phyloP scores from a whole-genome alignment of 805 yeast genomes.

The Zygoascus bituminiphila region DNA sequence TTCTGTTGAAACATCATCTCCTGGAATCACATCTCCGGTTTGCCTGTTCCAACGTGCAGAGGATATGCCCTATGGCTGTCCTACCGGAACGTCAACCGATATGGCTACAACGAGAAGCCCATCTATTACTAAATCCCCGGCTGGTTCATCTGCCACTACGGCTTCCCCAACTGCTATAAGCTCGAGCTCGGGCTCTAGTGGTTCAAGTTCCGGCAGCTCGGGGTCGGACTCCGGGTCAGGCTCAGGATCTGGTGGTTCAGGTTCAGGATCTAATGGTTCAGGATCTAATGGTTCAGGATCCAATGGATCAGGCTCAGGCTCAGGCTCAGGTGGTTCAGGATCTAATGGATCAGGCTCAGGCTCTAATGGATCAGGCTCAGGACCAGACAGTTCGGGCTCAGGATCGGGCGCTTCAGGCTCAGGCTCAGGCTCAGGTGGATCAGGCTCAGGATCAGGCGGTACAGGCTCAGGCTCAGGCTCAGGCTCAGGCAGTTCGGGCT shows the following conservation, averaged over 20 bases:
- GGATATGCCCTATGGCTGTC: too few relatives aligned
- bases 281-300: background rate
- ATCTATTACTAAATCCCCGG: too few relatives aligned
- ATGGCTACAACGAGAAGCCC: too few relatives aligned
- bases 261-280: background rate
- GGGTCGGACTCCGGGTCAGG: too few relatives aligned
- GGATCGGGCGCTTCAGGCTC: slow-evolving; percentile 1
- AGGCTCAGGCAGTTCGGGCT: slow-evolving; percentile 5
- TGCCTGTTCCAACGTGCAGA: too few relatives aligned
- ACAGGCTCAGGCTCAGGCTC: slow-evolving; percentile 10
- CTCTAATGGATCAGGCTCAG: background rate
- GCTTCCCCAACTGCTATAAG: too few relatives aligned
- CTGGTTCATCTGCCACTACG: too few relatives aligned
- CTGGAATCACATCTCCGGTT: background rate
- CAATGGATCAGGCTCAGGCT: background rate
- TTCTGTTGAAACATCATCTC: background rate
- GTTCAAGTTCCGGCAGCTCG: background rate
- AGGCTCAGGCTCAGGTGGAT: background rate
- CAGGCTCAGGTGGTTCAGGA: background rate
- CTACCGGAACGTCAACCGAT: too few relatives aligned
- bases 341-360: background rate
- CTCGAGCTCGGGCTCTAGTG: slow-evolving; percentile 6
- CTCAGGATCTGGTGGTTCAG: background rate
- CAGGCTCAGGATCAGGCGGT: slow-evolving; percentile 5
- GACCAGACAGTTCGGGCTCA: background rate